phyloP scores from a whole-genome alignment of 805 yeast genomes.

The Candida corydali region DNA sequence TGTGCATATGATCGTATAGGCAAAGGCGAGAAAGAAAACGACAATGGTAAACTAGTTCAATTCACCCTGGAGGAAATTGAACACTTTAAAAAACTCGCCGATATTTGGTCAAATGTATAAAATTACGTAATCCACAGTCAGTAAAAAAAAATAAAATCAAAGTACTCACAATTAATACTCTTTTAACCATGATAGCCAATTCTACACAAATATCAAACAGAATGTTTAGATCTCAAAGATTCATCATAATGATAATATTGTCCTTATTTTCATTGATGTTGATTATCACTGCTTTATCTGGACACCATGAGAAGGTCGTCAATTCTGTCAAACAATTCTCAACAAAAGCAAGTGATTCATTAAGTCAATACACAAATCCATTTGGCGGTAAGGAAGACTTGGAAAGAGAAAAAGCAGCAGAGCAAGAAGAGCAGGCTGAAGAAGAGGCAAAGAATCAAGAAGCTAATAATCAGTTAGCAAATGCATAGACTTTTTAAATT shows the following conservation, averaged over 20 bases:
- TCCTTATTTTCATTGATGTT: slow-evolving; percentile 20
- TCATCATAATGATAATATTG: slow-evolving; percentile 20
- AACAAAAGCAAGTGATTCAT: slow-evolving; percentile 6
- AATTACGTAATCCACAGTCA: too few species aligned
- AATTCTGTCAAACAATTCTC: slow-evolving; percentile 1
- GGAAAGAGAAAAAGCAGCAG: slow-evolving; percentile 6
- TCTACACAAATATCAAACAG: slow-evolving; percentile 25
- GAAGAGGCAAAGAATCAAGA: slow-evolving; percentile 3
- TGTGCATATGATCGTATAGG: slow-evolving; percentile 28
- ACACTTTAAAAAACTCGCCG: slow-evolving; percentile 20
- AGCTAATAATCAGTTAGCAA: neutral
- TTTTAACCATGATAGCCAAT: slow-evolving; percentile 15
- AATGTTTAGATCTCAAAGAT: slow-evolving; percentile 30
- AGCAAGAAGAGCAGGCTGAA: slow-evolving; percentile 7
- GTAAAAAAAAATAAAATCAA: neutral
- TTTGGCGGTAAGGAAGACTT: slow-evolving; percentile 4
- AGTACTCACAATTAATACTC: neutral
- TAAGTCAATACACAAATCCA: neutral
- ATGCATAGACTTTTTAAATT: slow-evolving; percentile 33
- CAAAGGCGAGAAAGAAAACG: slow-evolving; percentile 9
- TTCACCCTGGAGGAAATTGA: slow-evolving; percentile 18
- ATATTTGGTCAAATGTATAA: slow-evolving; percentile 21
- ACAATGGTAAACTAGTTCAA: slow-evolving; percentile 20
- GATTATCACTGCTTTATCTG: slow-evolving; percentile 24
- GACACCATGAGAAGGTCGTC: slow-evolving; percentile 18